Evolutionary conservation across 371 early-diverging fungal genomes (phyloP), one percentile per base, ranked within the genome.

Genomic region (Mucor indicus): DNA sequence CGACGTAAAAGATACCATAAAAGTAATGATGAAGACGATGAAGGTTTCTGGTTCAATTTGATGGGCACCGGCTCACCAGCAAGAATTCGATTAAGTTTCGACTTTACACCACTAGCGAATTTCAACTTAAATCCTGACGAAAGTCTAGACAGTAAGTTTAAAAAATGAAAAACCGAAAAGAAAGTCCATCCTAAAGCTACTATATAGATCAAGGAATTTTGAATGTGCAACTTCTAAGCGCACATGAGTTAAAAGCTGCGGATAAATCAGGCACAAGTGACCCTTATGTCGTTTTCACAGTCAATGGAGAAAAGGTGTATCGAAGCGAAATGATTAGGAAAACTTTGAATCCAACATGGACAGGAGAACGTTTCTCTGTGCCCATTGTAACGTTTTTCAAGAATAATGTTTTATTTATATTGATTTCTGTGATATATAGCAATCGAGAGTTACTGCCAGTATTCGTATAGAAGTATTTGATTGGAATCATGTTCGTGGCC

Each of bases 261-360:
- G 79, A 80, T 33, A 75, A 71, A 33, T 51, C 63, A 1, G 73
- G 73, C 42, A 79, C 81, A 0, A 87, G 87, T 47, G 95, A 96
- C 55, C 94, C 96, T 10, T 96, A 86, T 60, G 80, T 89, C 5
- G 66, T 81, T 12, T 82, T 93, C 41, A 71, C 67, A 11, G 57
- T 93, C 7, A 89, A 90, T 51, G 92, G 88, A 20, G 84, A 84
- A 49, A 86, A 87, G 40, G 80, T 87, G 16, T 69, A 79, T 64
- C 91, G 90, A 64, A 89, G 92, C 38, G 78, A 84, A 37, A 80
- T 81, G 19, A 53, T 90, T 37, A 85, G 89, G 66, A 87, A 91
- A 75, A 86, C 80, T 4, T 52, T 92, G 38, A 86, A 87, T 48
- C 97, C 97, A 8, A 75, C 69, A 31, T 96, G 88, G 86, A 44